A percentile compares a stretch with the other conserved stretches of the same genome.
Conservation (phyloP, 2,329 filamentous ascomycete genomes). For the Xylaria sp. region DNA sequence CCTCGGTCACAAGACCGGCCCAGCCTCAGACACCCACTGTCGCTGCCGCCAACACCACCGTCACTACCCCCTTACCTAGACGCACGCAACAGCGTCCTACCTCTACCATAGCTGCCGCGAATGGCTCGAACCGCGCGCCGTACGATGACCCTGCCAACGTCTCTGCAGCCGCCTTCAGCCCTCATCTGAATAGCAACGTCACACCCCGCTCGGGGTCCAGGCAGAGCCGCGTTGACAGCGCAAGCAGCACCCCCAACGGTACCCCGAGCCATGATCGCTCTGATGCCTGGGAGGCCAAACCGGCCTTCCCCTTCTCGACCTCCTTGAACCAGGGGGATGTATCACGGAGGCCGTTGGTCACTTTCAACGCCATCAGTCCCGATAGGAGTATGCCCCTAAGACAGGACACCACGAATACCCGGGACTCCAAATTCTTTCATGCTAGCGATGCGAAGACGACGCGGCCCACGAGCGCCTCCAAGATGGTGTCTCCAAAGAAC, state of each 20-base stretch:
- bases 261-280: slow-evolving; percentile 63
- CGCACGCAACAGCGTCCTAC: slow-evolving; percentile 42
- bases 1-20: slow-evolving; percentile 45
- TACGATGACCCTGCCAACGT: slow-evolving; percentile 59
- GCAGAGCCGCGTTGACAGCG: slow-evolving; percentile 76
- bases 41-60: slow-evolving; percentile 12
- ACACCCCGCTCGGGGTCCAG: slow-evolving; percentile 82
- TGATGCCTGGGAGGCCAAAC: slow-evolving; percentile 57
- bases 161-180: slow-evolving; percentile 57
- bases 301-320: slow-evolving; percentile 50
- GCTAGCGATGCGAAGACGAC: slow-evolving; percentile 77
- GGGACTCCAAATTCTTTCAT: slow-evolving; percentile 86
- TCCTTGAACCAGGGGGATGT: slow-evolving; percentile 48
- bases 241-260: slow-evolving; percentile 71
- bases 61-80: slow-evolving; percentile 52
- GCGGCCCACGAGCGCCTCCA: slow-evolving; percentile 47
- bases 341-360: slow-evolving; percentile 49
- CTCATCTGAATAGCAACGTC: slow-evolving; percentile 73
- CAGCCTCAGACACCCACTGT: slow-evolving; percentile 44
- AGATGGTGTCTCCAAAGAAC: slow-evolving; percentile 51
- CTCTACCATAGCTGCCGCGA: slow-evolving; percentile 46
- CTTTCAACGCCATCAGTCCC: slow-evolving; percentile 54
- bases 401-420: slow-evolving; percentile 43
- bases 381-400: slow-evolving; percentile 47
- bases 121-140: slow-evolving; percentile 36